Evolutionary conservation across 192 early-diverging fungal species (phyloP).

Genomic region (Diversispora eburnea): DNA sequence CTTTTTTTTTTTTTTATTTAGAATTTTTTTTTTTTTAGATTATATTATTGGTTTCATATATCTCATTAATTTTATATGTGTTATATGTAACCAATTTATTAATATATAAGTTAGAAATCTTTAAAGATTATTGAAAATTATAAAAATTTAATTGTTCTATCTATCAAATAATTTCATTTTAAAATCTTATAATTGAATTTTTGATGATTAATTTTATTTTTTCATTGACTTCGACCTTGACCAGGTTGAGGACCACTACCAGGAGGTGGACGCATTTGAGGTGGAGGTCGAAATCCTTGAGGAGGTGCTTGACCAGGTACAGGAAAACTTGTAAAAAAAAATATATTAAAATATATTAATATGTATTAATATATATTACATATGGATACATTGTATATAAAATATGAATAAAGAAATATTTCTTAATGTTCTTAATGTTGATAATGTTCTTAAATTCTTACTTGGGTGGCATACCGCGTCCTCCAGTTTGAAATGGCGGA

Average conservation of each 20-base stretch:
- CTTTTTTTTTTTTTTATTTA: no score
- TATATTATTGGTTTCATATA: no score
- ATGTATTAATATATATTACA: neutral
- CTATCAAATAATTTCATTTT: no score
- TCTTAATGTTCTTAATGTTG: neutral
- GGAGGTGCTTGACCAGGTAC: conserved; percentile 41
- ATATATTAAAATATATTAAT: no score
- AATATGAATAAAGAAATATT: neutral
- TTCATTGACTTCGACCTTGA: conserved; percentile 19
- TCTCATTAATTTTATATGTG: no score
- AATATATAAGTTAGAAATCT: no score
- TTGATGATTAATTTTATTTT: no score
- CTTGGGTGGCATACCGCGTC: conserved; percentile 15
- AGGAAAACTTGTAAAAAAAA: conserved; percentile 18
- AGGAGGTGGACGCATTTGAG: conserved; percentile 27
- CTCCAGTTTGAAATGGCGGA: conserved; percentile 7
- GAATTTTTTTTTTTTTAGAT: no score
- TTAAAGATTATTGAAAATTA: no score
- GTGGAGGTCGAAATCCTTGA: conserved; percentile 39
- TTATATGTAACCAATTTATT: no score
- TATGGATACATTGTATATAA: neutral
- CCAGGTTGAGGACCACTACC: conserved; percentile 20
- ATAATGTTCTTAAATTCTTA: neutral
- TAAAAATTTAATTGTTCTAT: no score
- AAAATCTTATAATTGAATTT: no score